phyloP scores from a whole-genome alignment of 345 rosid species.

The Chamaenerion angustifolium region DNA sequence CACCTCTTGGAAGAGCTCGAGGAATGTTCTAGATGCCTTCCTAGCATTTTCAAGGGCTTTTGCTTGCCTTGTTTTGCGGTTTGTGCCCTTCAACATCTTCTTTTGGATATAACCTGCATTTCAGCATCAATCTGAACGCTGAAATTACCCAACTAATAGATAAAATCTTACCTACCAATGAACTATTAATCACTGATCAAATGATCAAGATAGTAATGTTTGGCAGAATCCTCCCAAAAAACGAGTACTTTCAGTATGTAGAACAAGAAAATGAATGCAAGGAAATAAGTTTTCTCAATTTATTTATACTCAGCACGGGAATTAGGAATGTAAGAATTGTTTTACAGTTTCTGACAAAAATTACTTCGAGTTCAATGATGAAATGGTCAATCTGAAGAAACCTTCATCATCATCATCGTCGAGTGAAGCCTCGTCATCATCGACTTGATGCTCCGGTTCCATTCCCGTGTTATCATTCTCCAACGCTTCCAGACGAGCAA shows the following conservation, averaged over 20 bases:
- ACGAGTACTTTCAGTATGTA: too few relatives aligned
- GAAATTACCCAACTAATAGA: too few relatives aligned
- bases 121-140: not conserved
- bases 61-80: constrained; percentile 87
- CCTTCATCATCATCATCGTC: constrained; percentile 62
- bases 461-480: constrained; percentile 72
- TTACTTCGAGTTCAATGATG: too few relatives aligned
- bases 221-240: too few relatives aligned
- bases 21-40: constrained; percentile 75
- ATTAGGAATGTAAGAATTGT: too few relatives aligned
- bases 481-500: constrained; percentile 83
- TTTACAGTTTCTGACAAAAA: too few relatives aligned
- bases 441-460: constrained; percentile 49
- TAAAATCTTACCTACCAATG: too few relatives aligned
- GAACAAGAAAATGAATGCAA: too few relatives aligned
- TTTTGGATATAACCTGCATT: constrained; percentile 53
- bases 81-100: constrained; percentile 62
- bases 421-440: constrained; percentile 81
- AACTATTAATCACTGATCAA: too few relatives aligned
- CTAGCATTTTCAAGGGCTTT: constrained; percentile 88
- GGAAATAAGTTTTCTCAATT: too few relatives aligned
- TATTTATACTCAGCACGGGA: too few relatives aligned
- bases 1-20: constrained; percentile 85
- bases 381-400: not conserved
- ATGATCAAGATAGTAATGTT: too few relatives aligned